These are phyloP conservation scores for Bidens hawaiensis DNA, from an alignment of 140 eudicot genomes.

Conservation along the genomic window DNA sequence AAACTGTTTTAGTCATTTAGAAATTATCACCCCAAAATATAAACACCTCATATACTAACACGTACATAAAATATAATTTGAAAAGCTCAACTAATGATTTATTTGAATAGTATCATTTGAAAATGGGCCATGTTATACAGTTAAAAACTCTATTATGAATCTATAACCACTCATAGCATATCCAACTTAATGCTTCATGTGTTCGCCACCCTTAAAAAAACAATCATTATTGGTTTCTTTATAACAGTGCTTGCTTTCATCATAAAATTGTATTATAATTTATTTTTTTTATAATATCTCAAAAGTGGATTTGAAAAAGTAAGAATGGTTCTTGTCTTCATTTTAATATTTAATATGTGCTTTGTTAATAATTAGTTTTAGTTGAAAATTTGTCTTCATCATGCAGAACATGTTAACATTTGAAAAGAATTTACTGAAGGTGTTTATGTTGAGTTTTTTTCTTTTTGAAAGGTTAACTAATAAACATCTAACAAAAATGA, in stretches of 20 bases:
- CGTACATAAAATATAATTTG: neutral
- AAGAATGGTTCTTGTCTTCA: neutral
- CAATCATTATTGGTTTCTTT: conserved; percentile 18
- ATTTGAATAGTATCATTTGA: conserved; percentile 12
- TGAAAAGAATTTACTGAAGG: neutral
- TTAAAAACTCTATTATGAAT: conserved; percentile 19
- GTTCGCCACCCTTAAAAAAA: conserved; percentile 16
- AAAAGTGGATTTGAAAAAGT: neutral
- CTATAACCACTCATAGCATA: conserved; percentile 18
- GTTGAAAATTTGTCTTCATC: neutral
- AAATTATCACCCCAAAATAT: too few species aligned
- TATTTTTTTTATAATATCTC: neutral
- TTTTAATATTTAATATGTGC: neutral
- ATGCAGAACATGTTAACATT: neutral
- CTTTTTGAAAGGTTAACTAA: too few species aligned
- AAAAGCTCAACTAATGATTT: conserved; percentile 19
- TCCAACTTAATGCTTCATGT: conserved; percentile 23
- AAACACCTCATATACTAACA: too few species aligned
- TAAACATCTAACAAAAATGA: too few species aligned
- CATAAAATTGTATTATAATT: neutral
- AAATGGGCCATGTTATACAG: conserved; percentile 33
- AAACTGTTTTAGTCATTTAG: too few species aligned
- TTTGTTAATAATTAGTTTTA: neutral
- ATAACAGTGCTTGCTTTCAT: conserved; percentile 21
- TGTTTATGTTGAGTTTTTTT: neutral